Base-by-base conservation (phyloP, 2,329 filamentous ascomycete species). In the Fusarium bactridioides region DNA sequence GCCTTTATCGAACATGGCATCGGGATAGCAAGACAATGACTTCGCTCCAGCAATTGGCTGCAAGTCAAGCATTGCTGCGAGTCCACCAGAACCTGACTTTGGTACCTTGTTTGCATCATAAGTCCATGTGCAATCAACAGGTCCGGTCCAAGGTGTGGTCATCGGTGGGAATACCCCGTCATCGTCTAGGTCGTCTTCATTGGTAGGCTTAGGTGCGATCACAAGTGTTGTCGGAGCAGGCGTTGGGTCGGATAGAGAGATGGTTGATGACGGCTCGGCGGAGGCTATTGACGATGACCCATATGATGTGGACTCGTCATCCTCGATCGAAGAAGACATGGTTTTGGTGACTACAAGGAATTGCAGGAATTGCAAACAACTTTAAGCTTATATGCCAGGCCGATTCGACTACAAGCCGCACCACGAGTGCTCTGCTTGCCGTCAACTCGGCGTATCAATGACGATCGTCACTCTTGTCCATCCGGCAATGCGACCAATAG, bases 1-100 rank as follows among this genome's bases (percentile, higher is more conserved):
- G 18, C 77, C 79, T 19, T 77, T 76, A 10, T 71, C 74, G 58
- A 84, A 83, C 82, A 84, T 84, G 70, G 79, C 79, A 40, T 82
- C 77, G 2, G 82, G 82, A 63, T 84, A 84, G 62, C 82, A 84
- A 6, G 82, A 82, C 50, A 83, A 72, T 4, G 81, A 82, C 35
- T 76, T 81, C 11, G 80, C 81, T 15, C 76, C 80, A n/a, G 77
- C 64, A 25, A 79, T 76, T 12, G 82, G 80, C 48, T 82, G 78
- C 41, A 82, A 61, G 61, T 84, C 82, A 19, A 84, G 72, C 76
- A 79, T 83, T 33, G 81, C 82, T 40, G 81, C 77, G 4, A 78
- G 75, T 11, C 78, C 81, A 13, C 73, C 70, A 31, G 72, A 69
- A 6, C 72, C 78, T 47, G 73, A 72, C 29, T 68, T 69, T 15